Conservation (phyloP, 345 rosid species). For the Passiflora organensis region DNA sequence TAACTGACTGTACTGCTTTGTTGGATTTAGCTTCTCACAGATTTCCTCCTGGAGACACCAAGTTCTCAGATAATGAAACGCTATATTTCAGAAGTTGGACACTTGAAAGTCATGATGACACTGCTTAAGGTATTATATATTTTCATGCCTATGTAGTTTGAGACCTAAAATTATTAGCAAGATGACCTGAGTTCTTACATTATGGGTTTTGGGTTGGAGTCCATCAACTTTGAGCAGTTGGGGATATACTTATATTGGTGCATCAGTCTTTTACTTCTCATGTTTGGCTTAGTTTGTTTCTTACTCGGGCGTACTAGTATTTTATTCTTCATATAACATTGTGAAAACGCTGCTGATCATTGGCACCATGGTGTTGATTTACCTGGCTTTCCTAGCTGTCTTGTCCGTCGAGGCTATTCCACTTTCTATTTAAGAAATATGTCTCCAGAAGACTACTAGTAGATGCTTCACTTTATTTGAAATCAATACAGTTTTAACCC, state of each 20-base stretch:
- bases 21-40: constrained; percentile 70
- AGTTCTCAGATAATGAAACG: constrained; percentile 89
- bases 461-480: not conserved
- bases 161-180: not conserved
- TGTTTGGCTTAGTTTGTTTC: not conserved
- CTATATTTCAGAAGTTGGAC: constrained; percentile 79
- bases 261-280: not conserved
- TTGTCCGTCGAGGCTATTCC: too few species aligned
- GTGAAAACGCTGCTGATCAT: not conserved
- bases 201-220: too few species aligned
- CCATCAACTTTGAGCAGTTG: too few species aligned
- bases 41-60: constrained; percentile 84
- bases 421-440: too few species aligned
- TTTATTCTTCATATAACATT: too few species aligned
- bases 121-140: constrained; percentile 55
- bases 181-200: too few species aligned
- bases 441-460: too few species aligned
- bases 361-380: not conserved
- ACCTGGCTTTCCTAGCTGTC: not conserved
- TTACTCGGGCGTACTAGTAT: too few species aligned
- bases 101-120: constrained; percentile 90
- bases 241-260: too few species aligned
- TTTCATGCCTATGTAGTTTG: not conserved
- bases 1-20: constrained; percentile 12
- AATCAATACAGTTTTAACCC: not conserved